These are phyloP conservation scores for Trichophyton mentagrophytes DNA, from an alignment of 2,329 filamentous ascomycete genomes.

Conservation along the genomic window DNA sequence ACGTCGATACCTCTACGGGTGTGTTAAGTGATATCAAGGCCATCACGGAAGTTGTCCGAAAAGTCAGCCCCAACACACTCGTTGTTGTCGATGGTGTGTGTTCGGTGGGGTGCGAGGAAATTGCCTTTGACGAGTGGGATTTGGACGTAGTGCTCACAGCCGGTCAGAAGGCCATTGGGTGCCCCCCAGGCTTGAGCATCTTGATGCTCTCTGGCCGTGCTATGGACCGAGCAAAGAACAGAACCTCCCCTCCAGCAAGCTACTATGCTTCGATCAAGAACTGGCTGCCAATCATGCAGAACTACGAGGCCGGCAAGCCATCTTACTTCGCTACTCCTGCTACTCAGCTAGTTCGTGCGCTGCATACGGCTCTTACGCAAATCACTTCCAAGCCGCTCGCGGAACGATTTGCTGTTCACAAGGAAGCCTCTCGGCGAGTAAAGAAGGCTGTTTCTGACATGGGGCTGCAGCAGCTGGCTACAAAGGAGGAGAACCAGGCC, in stretches of 20 bases:
- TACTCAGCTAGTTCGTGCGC: conserved; percentile 81
- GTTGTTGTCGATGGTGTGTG: conserved; percentile 92
- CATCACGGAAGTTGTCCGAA: conserved; percentile 68
- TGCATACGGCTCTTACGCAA: conserved; percentile 78
- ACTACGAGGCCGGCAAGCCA: conserved; percentile 94
- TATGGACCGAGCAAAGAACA: conserved; percentile 63
- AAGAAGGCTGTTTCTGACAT: conserved; percentile 71
- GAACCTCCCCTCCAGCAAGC: conserved; percentile 68
- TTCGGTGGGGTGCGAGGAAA: conserved; percentile 91
- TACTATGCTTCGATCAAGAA: conserved; percentile 98
- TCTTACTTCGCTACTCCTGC: conserved; percentile 97
- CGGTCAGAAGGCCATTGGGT: conserved; percentile 92
- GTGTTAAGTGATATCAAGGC: conserved; percentile 83
- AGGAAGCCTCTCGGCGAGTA: conserved; percentile 65
- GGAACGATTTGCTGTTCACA: conserved; percentile 73
- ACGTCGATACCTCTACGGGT: conserved; percentile 94
- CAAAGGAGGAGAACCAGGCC: conserved; percentile 78
- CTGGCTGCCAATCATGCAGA: conserved; percentile 97
- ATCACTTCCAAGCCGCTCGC: conserved; percentile 69
- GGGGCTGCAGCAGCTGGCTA: conserved; percentile 75
- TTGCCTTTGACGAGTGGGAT: conserved; percentile 89
- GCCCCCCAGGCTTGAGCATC: conserved; percentile 85
- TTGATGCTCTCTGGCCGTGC: conserved; percentile 85
- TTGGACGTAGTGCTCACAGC: conserved; percentile 88
- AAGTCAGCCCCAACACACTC: conserved; percentile 80